Evolutionary conservation across 2,329 filamentous ascomycete genomes (phyloP).

Genomic region (Aspergillus uvarum): DNA sequence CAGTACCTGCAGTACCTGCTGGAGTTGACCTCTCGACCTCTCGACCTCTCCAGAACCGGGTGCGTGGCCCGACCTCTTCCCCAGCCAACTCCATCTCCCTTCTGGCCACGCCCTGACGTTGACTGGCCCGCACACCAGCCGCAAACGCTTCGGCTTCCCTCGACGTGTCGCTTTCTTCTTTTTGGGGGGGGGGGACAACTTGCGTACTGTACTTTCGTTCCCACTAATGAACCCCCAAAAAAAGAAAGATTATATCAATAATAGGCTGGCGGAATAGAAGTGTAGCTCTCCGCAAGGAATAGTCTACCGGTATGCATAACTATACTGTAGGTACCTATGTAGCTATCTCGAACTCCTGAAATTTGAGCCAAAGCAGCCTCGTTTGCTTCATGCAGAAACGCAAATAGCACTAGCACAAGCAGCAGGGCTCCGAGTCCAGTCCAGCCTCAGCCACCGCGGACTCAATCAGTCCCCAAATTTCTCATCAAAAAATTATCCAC

Average conservation of each 20-base stretch:
- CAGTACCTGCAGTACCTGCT: neutral
- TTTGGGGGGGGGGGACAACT: too few relatives aligned
- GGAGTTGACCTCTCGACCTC: neutral
- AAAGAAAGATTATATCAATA: too few relatives aligned
- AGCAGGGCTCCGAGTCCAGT: too few relatives aligned
- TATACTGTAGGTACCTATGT: too few relatives aligned
- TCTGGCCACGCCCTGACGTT: slow-evolving; percentile 9
- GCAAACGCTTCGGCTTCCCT: slow-evolving; percentile 17
- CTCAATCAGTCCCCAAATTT: too few relatives aligned
- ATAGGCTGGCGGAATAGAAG: neutral
- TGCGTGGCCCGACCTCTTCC: slow-evolving; percentile 8
- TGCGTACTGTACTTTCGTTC: too few relatives aligned
- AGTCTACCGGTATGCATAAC: too few relatives aligned
- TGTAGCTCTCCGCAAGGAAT: too few relatives aligned
- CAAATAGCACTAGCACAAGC: too few relatives aligned
- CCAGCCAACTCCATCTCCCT: neutral
- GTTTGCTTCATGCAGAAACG: neutral
- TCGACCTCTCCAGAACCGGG: neutral
- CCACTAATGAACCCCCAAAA: neutral
- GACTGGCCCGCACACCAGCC: slow-evolving; percentile 8
- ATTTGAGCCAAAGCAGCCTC: neutral
- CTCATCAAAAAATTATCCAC: too few relatives aligned
- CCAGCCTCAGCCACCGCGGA: too few relatives aligned
- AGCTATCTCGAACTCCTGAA: neutral
- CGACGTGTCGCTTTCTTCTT: slow-evolving; percentile 14